phyloP scores from a whole-genome alignment of 2,329 filamentous ascomycete species.

The Neocucurbitaria cava region DNA sequence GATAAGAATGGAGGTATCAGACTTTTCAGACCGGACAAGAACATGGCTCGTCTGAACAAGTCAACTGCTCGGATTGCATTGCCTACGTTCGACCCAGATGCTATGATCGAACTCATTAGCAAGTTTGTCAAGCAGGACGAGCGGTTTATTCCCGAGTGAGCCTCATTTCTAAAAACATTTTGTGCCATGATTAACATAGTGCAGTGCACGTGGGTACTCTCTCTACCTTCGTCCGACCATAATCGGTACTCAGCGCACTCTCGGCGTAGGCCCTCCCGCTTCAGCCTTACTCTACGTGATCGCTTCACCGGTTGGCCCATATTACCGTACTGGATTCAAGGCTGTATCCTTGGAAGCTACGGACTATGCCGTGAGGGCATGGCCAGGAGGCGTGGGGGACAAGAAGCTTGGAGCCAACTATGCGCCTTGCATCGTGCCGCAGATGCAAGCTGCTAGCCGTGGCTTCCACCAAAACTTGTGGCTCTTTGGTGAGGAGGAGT shows the following conservation, averaged over 20 bases:
- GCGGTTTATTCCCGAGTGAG: conserved; percentile 84
- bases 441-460: conserved; percentile 86
- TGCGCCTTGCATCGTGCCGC: conserved; percentile 97
- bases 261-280: conserved; percentile 90
- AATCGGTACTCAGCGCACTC: conserved; percentile 94
- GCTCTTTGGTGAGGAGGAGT: conserved; percentile 96
- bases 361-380: conserved; percentile 94
- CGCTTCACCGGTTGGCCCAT: conserved; percentile 93
- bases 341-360: conserved; percentile 94
- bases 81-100: conserved; percentile 78
- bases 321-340: conserved; percentile 99
- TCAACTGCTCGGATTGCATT: conserved; percentile 91
- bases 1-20: conserved; percentile 79
- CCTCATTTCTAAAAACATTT: conserved; percentile 4
- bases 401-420: conserved; percentile 99
- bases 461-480: conserved; percentile 99
- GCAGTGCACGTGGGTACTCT: conserved; percentile 77
- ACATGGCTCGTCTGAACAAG: conserved; percentile 94
- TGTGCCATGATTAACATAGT: conserved; percentile 12
- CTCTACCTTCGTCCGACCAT: conserved; percentile 95
- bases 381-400: conserved; percentile 96
- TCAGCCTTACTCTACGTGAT: conserved; percentile 94
- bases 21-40: conserved; percentile 92
- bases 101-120: conserved; percentile 81
- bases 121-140: conserved; percentile 81